Evolutionary conservation across 495 filamentous ascomycete species (phyloP).

Genomic region (Apiosordaria backusii): DNA sequence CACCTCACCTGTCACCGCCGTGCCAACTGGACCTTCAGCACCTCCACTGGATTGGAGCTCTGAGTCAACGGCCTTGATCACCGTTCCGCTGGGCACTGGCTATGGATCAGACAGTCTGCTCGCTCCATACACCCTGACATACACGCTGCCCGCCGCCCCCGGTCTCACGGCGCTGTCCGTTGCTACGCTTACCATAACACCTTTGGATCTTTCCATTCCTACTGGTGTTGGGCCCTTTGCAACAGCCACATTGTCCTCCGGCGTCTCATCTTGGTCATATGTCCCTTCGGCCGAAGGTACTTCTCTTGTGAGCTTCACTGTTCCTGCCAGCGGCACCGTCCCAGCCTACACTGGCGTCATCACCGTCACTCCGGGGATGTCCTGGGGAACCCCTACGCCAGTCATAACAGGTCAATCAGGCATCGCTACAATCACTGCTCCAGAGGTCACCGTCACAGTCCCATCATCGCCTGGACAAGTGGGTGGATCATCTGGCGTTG

Average conservation of each 20-base stretch:
- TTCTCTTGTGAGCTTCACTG: background rate
- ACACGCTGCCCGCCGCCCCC: background rate
- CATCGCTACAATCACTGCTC: background rate
- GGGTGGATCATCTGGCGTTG: background rate
- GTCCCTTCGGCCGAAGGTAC: background rate
- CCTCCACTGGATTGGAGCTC: background rate
- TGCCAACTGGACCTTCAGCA: no score
- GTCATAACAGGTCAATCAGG: background rate
- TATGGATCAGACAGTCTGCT: background rate
- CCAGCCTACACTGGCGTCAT: slow-evolving; percentile 4
- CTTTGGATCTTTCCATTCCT: background rate
- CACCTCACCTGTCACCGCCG: background rate
- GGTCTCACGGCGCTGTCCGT: background rate
- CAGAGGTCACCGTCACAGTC: background rate
- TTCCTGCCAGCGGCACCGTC: background rate
- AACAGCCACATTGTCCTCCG: background rate
- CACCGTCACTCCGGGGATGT: background rate
- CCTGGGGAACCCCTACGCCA: background rate
- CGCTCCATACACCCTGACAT: background rate
- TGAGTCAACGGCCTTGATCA: background rate
- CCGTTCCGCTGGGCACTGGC: background rate
- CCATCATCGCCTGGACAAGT: no score
- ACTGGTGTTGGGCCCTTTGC: background rate
- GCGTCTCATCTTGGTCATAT: background rate
- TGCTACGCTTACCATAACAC: background rate